Evolutionary conservation across 148 eudicot species (phyloP).

Genomic region (Talinum fruticosum): DNA sequence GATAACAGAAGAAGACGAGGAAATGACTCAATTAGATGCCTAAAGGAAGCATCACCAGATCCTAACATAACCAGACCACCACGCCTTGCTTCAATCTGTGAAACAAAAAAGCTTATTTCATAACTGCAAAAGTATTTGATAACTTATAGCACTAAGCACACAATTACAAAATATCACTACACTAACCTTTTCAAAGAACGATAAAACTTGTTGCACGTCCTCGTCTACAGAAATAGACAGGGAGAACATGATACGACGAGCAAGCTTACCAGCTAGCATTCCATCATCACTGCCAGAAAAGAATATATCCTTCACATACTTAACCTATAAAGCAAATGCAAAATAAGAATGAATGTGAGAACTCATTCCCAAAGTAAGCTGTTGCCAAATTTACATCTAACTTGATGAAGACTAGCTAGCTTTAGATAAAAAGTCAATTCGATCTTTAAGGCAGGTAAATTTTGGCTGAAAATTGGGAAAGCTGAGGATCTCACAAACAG

Average conservation of each 20-base stretch:
- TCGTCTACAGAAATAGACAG: conserved; percentile 73
- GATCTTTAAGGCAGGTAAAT: background rate
- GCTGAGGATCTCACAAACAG: background rate
- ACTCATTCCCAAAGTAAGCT: conserved; percentile 3
- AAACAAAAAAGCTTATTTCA: background rate
- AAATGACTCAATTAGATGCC: conserved; percentile 75
- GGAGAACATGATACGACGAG: conserved; percentile 75
- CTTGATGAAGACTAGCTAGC: background rate
- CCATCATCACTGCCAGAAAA: conserved; percentile 55
- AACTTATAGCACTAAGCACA: background rate
- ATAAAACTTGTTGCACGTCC: conserved; percentile 72
- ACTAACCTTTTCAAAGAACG: conserved; percentile 79
- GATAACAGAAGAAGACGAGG: conserved; percentile 77
- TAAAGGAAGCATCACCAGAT: conserved; percentile 49
- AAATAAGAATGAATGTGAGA: conserved; percentile 27
- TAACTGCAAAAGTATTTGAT: background rate
- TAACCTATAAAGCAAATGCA: conserved; percentile 48
- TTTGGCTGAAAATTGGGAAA: background rate
- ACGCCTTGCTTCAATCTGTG: conserved; percentile 83
- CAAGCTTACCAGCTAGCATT: conserved; percentile 43
- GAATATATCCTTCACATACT: conserved; percentile 71
- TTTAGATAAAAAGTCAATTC: background rate
- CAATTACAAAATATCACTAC: background rate
- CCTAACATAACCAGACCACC: conserved; percentile 80
- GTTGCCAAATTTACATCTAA: conserved; percentile 4